Conservation (phyloP, 768 basidiomycete species). For the Leccinum subtestaceum region DNA sequence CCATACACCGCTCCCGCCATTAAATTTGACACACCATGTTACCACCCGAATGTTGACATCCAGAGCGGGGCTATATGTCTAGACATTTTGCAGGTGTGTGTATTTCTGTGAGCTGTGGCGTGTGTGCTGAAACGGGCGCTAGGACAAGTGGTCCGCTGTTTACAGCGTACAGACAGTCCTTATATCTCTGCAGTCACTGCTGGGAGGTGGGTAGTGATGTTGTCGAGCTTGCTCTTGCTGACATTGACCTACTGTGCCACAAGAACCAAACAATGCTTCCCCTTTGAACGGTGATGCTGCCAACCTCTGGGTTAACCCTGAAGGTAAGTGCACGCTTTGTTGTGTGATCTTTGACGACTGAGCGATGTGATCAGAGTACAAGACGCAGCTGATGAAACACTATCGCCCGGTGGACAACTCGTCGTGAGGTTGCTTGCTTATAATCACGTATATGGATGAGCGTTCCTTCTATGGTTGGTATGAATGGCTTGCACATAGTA, state of each 20-base stretch:
- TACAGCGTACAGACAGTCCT: conserved; percentile 91
- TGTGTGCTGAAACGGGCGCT: conserved; percentile 8
- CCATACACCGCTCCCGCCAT: conserved; percentile 84
- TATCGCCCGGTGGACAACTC: conserved; percentile 55
- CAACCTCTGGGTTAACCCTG: conserved; percentile 70
- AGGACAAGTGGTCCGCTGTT: conserved; percentile 94
- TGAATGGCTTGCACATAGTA: background rate
- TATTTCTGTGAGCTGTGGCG: background rate
- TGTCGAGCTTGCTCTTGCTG: background rate
- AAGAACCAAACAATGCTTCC: conserved; percentile 92
- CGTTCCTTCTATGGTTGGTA: conserved; percentile 1
- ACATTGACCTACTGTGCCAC: conserved; percentile 3
- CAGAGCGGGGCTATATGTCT: conserved; percentile 74
- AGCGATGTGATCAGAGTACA: conserved; percentile 53
- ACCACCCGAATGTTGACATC: conserved; percentile 89
- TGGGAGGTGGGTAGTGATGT: conserved; percentile 63
- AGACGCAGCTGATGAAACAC: conserved; percentile 65
- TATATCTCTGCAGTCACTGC: conserved; percentile 80
- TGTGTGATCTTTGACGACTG: background rate
- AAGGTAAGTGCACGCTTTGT: conserved; percentile 41
- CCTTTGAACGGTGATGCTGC: conserved; percentile 89
- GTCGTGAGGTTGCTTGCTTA: conserved; percentile 23
- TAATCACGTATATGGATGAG: conserved; percentile 1
- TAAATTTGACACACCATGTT: conserved; percentile 87
- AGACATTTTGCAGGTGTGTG: conserved; percentile 77